These are phyloP conservation scores for Amanita rubescens DNA, from an alignment of 768 basidiomycete genomes.

Conservation along the genomic window DNA sequence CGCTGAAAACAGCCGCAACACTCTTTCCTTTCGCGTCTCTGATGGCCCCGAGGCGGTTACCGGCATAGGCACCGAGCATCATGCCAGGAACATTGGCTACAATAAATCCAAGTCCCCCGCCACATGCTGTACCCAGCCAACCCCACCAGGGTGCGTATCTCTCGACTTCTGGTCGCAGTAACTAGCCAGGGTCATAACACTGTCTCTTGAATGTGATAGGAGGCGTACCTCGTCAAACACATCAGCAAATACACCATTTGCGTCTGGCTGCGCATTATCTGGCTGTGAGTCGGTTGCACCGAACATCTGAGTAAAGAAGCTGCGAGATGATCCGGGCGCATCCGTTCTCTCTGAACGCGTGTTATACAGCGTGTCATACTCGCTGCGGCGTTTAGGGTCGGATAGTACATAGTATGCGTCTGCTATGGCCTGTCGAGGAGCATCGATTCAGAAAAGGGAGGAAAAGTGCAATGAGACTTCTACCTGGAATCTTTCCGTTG, in stretches of 20 bases:
- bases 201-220: background rate
- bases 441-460: constrained; percentile 1
- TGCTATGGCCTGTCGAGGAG: constrained; percentile 59
- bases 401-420: constrained; percentile 94
- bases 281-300: background rate
- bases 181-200: constrained; percentile 26
- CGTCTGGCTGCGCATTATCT: constrained; percentile 48
- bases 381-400: constrained; percentile 60
- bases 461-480: background rate
- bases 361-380: constrained; percentile 66
- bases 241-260: constrained; percentile 73
- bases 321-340: constrained; percentile 60
- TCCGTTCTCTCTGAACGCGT: constrained; percentile 48
- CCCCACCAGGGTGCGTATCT: constrained; percentile 67
- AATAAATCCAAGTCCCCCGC: constrained; percentile 57
- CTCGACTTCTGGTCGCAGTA: constrained; percentile 78
- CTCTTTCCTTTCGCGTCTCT: constrained; percentile 93
- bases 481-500: constrained; percentile 86
- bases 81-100: constrained; percentile 80
- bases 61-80: constrained; percentile 79
- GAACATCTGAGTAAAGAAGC: constrained; percentile 75
- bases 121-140: constrained; percentile 65
- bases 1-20: constrained; percentile 80
- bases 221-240: constrained; percentile 81
- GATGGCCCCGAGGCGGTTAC: constrained; percentile 86